Percentiles rank a stretch among this genome's conserved stretches.
Evolutionary conservation across 768 basidiomycete genomes (phyloP).

Genomic region (Solioccasus polychromus): DNA sequence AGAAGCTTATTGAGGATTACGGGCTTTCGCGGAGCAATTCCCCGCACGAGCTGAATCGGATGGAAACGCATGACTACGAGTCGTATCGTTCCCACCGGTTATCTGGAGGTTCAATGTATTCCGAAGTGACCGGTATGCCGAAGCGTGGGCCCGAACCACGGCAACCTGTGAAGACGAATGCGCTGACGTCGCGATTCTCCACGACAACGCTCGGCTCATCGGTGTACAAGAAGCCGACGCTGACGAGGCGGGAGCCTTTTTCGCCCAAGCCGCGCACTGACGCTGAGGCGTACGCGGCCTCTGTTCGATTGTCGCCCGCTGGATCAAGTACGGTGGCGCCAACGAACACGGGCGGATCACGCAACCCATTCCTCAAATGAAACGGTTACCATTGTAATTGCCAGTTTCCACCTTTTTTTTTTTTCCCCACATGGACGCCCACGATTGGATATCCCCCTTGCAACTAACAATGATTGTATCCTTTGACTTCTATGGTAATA

Average conservation of each 20-base stretch:
- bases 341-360: constrained; percentile 43
- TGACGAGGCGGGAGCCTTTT: constrained; percentile 25
- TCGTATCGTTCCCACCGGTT: constrained; percentile 32
- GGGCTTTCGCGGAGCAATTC: constrained; percentile 44
- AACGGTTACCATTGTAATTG: constrained; percentile 9
- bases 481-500: constrained; percentile 8
- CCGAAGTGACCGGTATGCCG: constrained; percentile 64
- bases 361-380: constrained; percentile 54
- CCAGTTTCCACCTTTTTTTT: constrained; percentile 7
- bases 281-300: constrained; percentile 58
- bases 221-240: constrained; percentile 29
- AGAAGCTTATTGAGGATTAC: constrained; percentile 49
- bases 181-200: constrained; percentile 48
- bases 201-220: constrained; percentile 42
- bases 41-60: constrained; percentile 28
- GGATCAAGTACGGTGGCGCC: constrained; percentile 44
- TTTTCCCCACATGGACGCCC: constrained; percentile 27
- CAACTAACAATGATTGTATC: constrained; percentile 21
- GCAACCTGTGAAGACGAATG: constrained; percentile 57
- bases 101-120: constrained; percentile 60
- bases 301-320: constrained; percentile 39
- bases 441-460: constrained; percentile 11
- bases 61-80: constrained; percentile 18
- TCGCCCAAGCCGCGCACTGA: constrained; percentile 42
- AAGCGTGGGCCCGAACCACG: constrained; percentile 66